Percentiles rank a stretch among this genome's conserved stretches.
Evolutionary conservation across 2,329 filamentous ascomycete genomes (phyloP).

Genomic region (Colletotrichum noveboracense): DNA sequence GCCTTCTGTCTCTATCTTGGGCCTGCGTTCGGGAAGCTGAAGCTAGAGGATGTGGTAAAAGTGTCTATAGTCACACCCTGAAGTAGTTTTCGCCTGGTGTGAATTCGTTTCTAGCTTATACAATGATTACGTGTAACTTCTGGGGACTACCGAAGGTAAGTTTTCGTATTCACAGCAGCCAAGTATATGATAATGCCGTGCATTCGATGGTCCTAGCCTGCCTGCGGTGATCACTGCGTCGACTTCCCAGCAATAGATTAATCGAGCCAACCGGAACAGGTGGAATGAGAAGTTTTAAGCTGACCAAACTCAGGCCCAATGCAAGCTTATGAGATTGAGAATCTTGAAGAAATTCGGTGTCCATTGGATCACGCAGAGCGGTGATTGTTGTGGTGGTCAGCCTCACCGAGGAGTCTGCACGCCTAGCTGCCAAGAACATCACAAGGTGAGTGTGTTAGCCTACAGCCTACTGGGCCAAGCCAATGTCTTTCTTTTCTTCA

Average conservation of each 20-base stretch:
- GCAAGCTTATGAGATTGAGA: neutral
- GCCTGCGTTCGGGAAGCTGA: neutral
- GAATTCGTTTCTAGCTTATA: too few relatives aligned
- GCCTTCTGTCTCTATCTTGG: neutral
- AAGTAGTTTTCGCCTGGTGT: neutral
- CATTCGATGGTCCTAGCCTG: neutral
- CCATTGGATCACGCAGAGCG: neutral
- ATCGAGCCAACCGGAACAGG: neutral
- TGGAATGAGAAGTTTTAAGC: too few relatives aligned
- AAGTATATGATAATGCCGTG: too few relatives aligned
- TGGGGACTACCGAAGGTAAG: too few relatives aligned
- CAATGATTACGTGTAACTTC: too few relatives aligned
- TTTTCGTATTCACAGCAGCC: too few relatives aligned
- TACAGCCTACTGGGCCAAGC: neutral
- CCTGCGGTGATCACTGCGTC: neutral
- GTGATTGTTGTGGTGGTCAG: neutral
- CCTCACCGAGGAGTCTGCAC: neutral
- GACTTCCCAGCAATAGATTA: neutral
- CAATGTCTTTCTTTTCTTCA: neutral
- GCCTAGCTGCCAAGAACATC: neutral
- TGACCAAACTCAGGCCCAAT: neutral
- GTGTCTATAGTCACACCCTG: neutral
- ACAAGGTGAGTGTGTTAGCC: neutral
- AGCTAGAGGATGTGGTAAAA: neutral
- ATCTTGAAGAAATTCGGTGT: neutral